phyloP scores from a whole-genome alignment of 441 rosid genomes.

The Pelargonium australe region DNA sequence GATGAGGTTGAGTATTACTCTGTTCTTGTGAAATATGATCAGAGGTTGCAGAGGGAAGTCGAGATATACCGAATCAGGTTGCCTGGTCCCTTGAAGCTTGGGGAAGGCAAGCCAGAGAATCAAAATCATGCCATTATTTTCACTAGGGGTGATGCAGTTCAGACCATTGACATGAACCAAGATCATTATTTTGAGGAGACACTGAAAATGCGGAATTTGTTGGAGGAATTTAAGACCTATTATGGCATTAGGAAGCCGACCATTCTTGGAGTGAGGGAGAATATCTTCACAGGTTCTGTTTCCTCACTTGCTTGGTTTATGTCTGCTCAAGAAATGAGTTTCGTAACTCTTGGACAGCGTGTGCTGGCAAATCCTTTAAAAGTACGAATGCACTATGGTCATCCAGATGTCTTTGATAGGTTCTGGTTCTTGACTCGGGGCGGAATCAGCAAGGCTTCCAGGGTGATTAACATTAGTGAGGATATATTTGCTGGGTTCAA shows the following conservation, averaged over 20 bases:
- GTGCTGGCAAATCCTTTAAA: constrained; percentile 17
- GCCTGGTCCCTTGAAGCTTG: constrained; percentile 7
- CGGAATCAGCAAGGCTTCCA: constrained; percentile 17
- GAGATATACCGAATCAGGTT: constrained; percentile 4
- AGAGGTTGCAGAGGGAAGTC: constrained; percentile 10
- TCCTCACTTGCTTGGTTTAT: constrained; percentile 21
- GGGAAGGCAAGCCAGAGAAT: constrained; percentile 7
- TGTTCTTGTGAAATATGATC: constrained; percentile 14
- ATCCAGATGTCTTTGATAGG: constrained; percentile 12
- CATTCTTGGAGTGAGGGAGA: constrained; percentile 18
- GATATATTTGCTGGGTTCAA: constrained; percentile 19
- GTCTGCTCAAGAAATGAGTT: constrained; percentile 20
- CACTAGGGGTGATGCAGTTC: constrained; percentile 20
- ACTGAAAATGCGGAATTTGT: constrained; percentile 17
- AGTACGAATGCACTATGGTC: constrained; percentile 19
- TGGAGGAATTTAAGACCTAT: constrained; percentile 15
- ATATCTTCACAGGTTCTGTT: constrained; percentile 18
- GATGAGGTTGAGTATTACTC: constrained; percentile 13
- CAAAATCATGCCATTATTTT: constrained; percentile 8
- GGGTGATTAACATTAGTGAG: constrained; percentile 4
- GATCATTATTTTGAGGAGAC: constrained; percentile 19
- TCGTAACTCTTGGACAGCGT: constrained; percentile 18
- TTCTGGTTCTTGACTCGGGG: constrained; percentile 18
- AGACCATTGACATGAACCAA: constrained; percentile 21
- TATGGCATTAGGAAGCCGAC: constrained; percentile 19